Percentiles rank a stretch among this genome's conserved stretches.
Evolutionary conservation across 202 grass and related monocot species (phyloP).

Genomic region (Alloteropsis angusta): DNA sequence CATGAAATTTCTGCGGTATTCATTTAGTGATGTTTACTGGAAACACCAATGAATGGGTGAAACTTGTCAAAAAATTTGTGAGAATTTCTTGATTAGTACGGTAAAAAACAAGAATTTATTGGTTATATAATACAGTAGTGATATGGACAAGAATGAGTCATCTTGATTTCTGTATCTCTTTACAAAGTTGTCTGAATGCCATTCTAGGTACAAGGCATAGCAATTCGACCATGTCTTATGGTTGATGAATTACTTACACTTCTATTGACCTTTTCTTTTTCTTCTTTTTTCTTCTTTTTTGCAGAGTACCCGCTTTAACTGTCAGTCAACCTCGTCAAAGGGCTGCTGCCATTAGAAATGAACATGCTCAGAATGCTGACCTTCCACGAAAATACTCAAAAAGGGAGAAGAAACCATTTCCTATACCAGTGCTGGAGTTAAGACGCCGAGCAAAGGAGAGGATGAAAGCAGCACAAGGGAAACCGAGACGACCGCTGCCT

Average conservation of each 20-base stretch:
- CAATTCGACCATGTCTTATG: not conserved
- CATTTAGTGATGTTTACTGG: not conserved
- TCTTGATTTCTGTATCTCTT: not conserved
- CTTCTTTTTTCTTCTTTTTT: not conserved
- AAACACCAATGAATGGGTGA: not conserved
- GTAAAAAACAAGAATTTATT: not conserved
- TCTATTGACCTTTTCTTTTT: not conserved
- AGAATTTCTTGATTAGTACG: not conserved
- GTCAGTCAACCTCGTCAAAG: conserved; percentile 5
- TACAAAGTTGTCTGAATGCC: not conserved
- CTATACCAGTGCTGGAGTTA: conserved; percentile 72
- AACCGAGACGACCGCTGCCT: conserved; percentile 44
- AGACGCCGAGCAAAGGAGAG: conserved; percentile 72
- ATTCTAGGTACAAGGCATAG: not conserved
- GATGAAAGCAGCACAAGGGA: conserved; percentile 58
- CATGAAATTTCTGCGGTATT: not conserved
- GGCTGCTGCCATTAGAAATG: conserved; percentile 32
- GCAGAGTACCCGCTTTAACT: conserved; percentile 36
- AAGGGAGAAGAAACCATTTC: conserved; percentile 96
- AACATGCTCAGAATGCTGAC: conserved; percentile 75
- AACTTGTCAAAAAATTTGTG: not conserved
- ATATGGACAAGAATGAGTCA: not conserved
- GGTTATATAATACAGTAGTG: not conserved
- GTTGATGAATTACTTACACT: not conserved
- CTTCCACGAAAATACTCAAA: conserved; percentile 62